Percentiles rank a stretch among this genome's conserved stretches.
phyloP scores from a whole-genome alignment of 805 yeast genomes.

The Debaryomyces maramus region DNA sequence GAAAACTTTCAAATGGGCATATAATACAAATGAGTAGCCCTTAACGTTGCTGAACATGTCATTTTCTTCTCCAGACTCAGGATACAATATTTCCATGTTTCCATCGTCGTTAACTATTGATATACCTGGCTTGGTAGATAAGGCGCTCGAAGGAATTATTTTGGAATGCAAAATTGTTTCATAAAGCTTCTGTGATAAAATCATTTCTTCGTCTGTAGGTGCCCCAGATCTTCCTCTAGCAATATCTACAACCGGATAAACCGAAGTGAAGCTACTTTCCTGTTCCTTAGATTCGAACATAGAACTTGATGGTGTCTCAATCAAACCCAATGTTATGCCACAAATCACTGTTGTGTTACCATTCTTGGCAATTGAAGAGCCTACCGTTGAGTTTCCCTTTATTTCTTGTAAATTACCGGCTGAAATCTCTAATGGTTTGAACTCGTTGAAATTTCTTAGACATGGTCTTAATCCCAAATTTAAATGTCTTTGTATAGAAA shows the following conservation, averaged over 20 bases:
- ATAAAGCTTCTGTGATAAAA: constrained; percentile 61
- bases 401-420: constrained; percentile 38
- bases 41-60: constrained; percentile 15
- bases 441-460: constrained; percentile 68
- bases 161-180: constrained; percentile 61
- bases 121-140: constrained; percentile 21
- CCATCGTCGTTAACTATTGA: constrained; percentile 22
- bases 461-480: constrained; percentile 76
- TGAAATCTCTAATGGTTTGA: constrained; percentile 53
- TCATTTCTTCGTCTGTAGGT: constrained; percentile 85
- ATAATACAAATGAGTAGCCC: constrained; percentile 48
- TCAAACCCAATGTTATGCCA: constrained; percentile 64
- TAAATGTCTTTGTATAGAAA: constrained; percentile 76
- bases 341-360: constrained; percentile 78
- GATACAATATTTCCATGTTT: constrained; percentile 19
- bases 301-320: constrained; percentile 42
- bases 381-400: constrained; percentile 33
- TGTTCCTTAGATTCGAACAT: constrained; percentile 22
- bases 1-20: constrained; percentile 73
- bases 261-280: constrained; percentile 26
- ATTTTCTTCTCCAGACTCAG: constrained; percentile 18
- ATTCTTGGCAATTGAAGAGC: constrained; percentile 66
- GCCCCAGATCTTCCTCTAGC: constrained; percentile 75
- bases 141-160: constrained; percentile 41
- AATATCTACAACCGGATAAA: constrained; percentile 76